Conservation (phyloP, 2,329 filamentous ascomycete species). For the Colletotrichum gloeosporioides region DNA sequence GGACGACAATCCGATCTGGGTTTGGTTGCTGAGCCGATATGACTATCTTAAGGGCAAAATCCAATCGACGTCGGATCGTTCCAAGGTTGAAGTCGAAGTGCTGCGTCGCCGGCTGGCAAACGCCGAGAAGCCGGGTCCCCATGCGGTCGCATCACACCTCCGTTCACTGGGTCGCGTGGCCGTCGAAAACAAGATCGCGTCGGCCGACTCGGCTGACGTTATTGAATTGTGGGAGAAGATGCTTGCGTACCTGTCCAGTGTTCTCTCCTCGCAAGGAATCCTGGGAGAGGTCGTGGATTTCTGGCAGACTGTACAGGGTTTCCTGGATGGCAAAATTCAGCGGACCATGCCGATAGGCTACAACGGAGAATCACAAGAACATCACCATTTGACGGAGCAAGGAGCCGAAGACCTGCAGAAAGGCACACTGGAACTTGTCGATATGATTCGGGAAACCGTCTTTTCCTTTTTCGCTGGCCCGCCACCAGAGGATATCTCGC, state of each 20-base stretch:
- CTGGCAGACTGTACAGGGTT: slow-evolving; percentile 90
- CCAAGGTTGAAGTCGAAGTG: slow-evolving; percentile 91
- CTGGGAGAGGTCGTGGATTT: slow-evolving; percentile 91
- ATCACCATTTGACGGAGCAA: slow-evolving; percentile 79
- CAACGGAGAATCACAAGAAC: slow-evolving; percentile 79
- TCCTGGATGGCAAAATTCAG: slow-evolving; percentile 87
- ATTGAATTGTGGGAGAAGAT: slow-evolving; percentile 95
- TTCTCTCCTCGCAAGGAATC: slow-evolving; percentile 81
- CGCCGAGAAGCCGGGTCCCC: slow-evolving; percentile 72
- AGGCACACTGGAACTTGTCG: slow-evolving; percentile 82
- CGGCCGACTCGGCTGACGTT: slow-evolving; percentile 80
- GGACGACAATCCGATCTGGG: slow-evolving; percentile 94
- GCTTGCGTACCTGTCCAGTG: slow-evolving; percentile 71
- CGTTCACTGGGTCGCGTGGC: slow-evolving; percentile 74
- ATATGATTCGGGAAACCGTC: slow-evolving; percentile 80
- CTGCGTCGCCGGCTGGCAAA: slow-evolving; percentile 80
- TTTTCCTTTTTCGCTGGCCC: slow-evolving; percentile 84
- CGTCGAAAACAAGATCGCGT: slow-evolving; percentile 63
- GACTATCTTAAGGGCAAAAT: slow-evolving; percentile 91
- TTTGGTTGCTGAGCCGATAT: slow-evolving; percentile 90
- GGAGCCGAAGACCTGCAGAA: slow-evolving; percentile 76
- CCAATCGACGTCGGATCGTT: slow-evolving; percentile 78
- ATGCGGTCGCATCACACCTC: slow-evolving; percentile 76
- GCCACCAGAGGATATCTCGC: slow-evolving; percentile 88
- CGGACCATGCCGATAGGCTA: slow-evolving; percentile 79